Evolutionary conservation across 2,329 filamentous ascomycete genomes (phyloP), one percentile per base, ranked within the genome.

Genomic region (Tolypocladium capitatum): DNA sequence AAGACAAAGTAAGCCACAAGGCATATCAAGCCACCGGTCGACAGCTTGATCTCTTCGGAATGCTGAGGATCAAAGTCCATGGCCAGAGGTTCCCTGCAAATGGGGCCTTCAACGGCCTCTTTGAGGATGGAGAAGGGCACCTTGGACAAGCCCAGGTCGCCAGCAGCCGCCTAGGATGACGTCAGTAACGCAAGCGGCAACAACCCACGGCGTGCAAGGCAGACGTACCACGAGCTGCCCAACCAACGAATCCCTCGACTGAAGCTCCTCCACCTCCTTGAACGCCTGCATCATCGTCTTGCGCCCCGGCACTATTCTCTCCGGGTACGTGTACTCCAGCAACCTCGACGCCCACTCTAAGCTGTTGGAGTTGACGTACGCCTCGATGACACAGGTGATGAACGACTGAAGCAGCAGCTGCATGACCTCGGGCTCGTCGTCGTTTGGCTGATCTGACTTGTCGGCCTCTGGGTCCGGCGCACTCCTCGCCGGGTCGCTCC

Each of bases 311-410:
- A 89, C 72, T 21, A 80, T 71, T 56, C 73, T 79, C 48, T 78
- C 73, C 0, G 85, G 84, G 46, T 78, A 71, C 52, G 81, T 78
- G 50, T 75, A 80, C 63, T 91, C 86, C 52, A 85, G 71, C 48
- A 89, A 63, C 45, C 86, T 68, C 14, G 75, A 67, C 2, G 80
- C 73, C 80, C 80, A 83, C 42, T 76, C 73, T 61, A 83, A 62
- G 24, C 69, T 68, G 53, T 80, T 75, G 7, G 66, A 68, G 53
- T 80, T 80, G 51, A 86, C 74, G 54, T 87, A 91, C 42, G 83
- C 76, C 60, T 90, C 85, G 11, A 90, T 66, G 18, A 90, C 68
- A 59, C 86, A 84, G 0, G 84, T 87, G n/a, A 87, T 72, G 61
- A 92, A 90, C 1, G 82, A 81, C 58, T 87, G 82, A 24, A 91